phyloP scores from a whole-genome alignment of 1,284 basidiomycete species.

The Anthracocystis walkeri region DNA sequence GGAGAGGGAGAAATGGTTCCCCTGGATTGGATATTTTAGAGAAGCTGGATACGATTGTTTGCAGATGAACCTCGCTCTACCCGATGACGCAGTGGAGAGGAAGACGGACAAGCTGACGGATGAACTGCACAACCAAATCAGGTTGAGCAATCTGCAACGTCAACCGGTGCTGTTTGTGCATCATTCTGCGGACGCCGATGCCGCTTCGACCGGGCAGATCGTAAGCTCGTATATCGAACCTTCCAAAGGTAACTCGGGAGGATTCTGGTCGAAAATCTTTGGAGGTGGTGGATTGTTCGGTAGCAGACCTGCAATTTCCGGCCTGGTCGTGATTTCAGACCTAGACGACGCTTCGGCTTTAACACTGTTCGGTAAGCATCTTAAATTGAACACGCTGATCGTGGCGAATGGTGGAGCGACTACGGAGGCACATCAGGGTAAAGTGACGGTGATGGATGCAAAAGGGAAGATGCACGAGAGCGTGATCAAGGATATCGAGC shows the following conservation, averaged over 20 bases:
- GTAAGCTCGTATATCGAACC: slow-evolving; percentile 44
- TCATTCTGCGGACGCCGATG: slow-evolving; percentile 10
- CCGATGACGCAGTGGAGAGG: neutral
- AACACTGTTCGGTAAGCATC: slow-evolving; percentile 34
- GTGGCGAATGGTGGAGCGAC: slow-evolving; percentile 26
- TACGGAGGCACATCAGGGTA: slow-evolving; percentile 18
- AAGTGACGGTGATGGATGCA: slow-evolving; percentile 21
- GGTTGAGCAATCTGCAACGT: slow-evolving; percentile 42
- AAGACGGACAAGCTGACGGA: slow-evolving; percentile 18
- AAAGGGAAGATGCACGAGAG: slow-evolving; percentile 19
- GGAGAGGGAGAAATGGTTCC: slow-evolving; percentile 38
- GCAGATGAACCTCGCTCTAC: slow-evolving; percentile 45
- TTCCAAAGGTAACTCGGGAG: slow-evolving; percentile 3
- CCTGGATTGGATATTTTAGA: slow-evolving; percentile 51
- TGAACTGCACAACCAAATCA: slow-evolving; percentile 44
- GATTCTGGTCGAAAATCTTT: slow-evolving; percentile 33
- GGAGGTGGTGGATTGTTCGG: slow-evolving; percentile 34
- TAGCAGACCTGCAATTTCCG: slow-evolving; percentile 30
- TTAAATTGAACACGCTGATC: slow-evolving; percentile 42
- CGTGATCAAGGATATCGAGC: slow-evolving; percentile 41
- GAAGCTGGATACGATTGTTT: slow-evolving; percentile 53
- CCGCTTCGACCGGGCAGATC: slow-evolving; percentile 8
- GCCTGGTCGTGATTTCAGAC: slow-evolving; percentile 41
- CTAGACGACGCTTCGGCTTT: slow-evolving; percentile 20
- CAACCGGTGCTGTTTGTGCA: slow-evolving; percentile 52